Base-by-base conservation (phyloP, 1,284 basidiomycete species). In the Phlebopus sp. region DNA sequence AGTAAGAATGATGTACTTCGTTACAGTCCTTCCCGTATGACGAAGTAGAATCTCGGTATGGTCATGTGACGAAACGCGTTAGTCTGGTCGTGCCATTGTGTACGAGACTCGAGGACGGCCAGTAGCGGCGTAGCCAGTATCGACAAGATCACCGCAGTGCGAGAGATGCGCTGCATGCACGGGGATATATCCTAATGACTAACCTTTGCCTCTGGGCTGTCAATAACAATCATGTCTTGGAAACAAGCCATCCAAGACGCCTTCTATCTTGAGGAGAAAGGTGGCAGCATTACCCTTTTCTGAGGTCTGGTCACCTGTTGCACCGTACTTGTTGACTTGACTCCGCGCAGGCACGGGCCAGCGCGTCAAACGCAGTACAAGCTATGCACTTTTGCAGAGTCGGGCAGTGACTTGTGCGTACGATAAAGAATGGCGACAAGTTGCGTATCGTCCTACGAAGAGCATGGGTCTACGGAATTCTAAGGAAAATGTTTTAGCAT, bases 351-450 rank as follows among this genome's bases (percentile, higher is more conserved):
- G 86, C 90, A 47, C 93, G 82, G 37, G 90, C 81, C 52, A 97
- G 76, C 14, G 92, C 89, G 69, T 97, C 93, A 64, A 97, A 90
- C 37, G 86, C 83, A 69, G n/a, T 97, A 97, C 48, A 97, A 74
- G 68, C 89, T 91, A 39, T 81, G 83, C 51, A 93, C 80, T 63
- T 96, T 93, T 53, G 76, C 70, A 15, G 76, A 63, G 9, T 78
- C 66, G 3, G 81, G 71, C 23, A 95, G 74, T 9, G 81, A 80
- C 64, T 86, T 89, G 72, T 96, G 92, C 11, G 86, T 86, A 45
- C 87, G 85, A 66, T 89, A 93, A 35, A 97, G 76, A 44, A 83
- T 78, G 25, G 91, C 89, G 41, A 96, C 88, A 46, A 96, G 74
- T 59, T 90, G 81, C 6, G 89, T 87, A 69, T 95, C 92, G 55